These are phyloP conservation scores for Pelargonium myrrhifolium DNA, from an alignment of 441 rosid species.

Conservation along the genomic window DNA sequence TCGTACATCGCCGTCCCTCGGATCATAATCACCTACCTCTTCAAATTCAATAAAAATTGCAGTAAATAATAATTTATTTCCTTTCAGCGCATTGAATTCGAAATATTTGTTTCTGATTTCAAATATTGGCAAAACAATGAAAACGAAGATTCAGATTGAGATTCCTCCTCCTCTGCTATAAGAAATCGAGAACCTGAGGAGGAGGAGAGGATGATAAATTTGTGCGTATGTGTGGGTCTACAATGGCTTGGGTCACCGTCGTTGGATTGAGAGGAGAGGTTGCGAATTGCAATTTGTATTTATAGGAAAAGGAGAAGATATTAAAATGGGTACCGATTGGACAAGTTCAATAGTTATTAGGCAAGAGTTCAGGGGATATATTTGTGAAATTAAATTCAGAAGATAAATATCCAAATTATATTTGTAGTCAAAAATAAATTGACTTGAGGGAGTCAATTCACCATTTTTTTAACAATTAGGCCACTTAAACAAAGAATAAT, in stretches of 20 bases:
- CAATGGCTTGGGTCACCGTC: background rate
- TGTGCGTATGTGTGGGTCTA: background rate
- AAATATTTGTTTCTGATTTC: background rate
- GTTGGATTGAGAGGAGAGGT: background rate
- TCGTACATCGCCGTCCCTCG: slow-evolving; percentile 4
- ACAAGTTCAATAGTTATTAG: too few species aligned
- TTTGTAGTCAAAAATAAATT: too few species aligned
- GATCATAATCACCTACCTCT: background rate
- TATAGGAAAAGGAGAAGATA: background rate
- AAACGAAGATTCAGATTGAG: too few species aligned
- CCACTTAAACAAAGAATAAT: too few species aligned
- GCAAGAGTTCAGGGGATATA: too few species aligned
- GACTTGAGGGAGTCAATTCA: too few species aligned
- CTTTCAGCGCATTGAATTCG: background rate
- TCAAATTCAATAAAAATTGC: background rate
- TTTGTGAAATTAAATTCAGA: too few species aligned
- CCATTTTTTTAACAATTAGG: too few species aligned
- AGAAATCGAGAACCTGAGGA: background rate
- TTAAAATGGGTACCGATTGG: background rate
- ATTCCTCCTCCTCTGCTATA: background rate
- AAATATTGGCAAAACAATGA: background rate
- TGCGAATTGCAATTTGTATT: background rate
- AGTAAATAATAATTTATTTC: too few species aligned
- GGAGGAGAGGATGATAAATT: background rate
- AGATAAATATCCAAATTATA: too few species aligned